phyloP scores from a whole-genome alignment of 768 basidiomycete species.

The Pleurotus salmoneostramineus region DNA sequence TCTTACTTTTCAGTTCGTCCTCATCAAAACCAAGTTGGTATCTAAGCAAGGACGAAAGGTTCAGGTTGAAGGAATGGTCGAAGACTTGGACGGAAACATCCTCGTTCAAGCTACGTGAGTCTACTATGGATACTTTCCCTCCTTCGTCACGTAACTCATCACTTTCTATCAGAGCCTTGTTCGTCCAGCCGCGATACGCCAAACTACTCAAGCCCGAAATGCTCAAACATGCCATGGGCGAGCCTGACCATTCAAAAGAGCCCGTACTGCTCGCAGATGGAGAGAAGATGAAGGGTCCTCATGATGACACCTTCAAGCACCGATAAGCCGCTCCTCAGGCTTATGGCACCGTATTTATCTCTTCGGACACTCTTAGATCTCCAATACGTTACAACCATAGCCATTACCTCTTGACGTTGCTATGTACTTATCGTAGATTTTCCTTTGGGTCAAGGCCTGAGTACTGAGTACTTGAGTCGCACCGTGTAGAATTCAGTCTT shows the following conservation, averaged over 20 bases:
- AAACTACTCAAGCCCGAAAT: conserved; percentile 61
- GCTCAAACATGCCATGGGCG: conserved; percentile 65
- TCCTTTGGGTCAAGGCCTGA: too few species aligned
- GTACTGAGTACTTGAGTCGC: too few species aligned
- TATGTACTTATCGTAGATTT: too few species aligned
- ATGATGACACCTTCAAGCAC: neutral
- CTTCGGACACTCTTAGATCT: too few species aligned
- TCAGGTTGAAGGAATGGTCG: conserved; percentile 64
- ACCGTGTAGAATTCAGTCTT: too few species aligned
- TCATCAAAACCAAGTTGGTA: conserved; percentile 66
- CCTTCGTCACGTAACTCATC: neutral
- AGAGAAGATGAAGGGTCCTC: conserved; percentile 15
- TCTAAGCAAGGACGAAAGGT: conserved; percentile 79
- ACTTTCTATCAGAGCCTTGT: conserved; percentile 54
- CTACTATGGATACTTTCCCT: neutral
- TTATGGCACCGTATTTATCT: neutral
- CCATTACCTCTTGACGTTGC: too few species aligned
- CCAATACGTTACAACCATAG: too few species aligned
- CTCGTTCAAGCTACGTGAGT: conserved; percentile 82
- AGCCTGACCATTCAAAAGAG: conserved; percentile 34
- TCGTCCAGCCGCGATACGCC: conserved; percentile 89
- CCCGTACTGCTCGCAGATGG: conserved; percentile 38
- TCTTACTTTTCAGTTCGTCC: conserved; percentile 61
- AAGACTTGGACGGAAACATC: conserved; percentile 76
- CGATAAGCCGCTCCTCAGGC: too few species aligned